Base-by-base conservation (phyloP, 306 rosid genomes). In the Pterocarpus macrocarpus region DNA sequence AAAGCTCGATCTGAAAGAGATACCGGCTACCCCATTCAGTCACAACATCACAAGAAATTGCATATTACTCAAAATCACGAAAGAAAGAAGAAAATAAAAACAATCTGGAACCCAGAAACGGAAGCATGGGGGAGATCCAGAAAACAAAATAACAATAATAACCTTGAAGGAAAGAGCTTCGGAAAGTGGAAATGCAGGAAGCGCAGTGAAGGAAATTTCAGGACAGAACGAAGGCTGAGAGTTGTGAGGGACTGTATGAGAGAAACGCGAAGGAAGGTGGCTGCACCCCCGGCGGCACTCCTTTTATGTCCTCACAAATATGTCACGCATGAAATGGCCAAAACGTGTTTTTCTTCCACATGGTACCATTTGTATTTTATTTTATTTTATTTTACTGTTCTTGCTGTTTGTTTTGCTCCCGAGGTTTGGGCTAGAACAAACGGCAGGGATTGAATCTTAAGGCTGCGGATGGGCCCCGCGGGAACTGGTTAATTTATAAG, bases 91-190 rank as follows among this genome's bases (percentile, higher is more conserved):
- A 15, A 15, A 36, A 58, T 12, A 1, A 39, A 9, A 2, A 5
- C 8, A 8, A 32, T 35, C 5, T 35, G 32, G 67, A 15, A 32
- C 0, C 17, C 14, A 44, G 35, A 71, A 79, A 44, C 59, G 10
- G 0, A 63, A 49, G 2, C 22, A 73, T 4, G 38, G 7, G 16
- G 7, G 16, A 0, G 33, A 22, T 32, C 13, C 1, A 3, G 13
- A 3, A 17, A 22, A 5, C 13, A 17, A n/a, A 12, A 52, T 5
- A 5, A 7, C 61, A 3, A 33, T 8, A 45, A 55, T 13, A 56
- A 89, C 87, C 86, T 82, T 28, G 43, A 8, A 15, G 77, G 71
- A 45, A 68, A 36, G 79, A 86, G 87, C 78, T 65, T 67, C 34
- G 58, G 85, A 70, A 22, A 62, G 43, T 15, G 74, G 64, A 72